Evolutionary conservation across 2,329 filamentous ascomycete species (phyloP).

Genomic region (Clarireedia homoeocarpa): DNA sequence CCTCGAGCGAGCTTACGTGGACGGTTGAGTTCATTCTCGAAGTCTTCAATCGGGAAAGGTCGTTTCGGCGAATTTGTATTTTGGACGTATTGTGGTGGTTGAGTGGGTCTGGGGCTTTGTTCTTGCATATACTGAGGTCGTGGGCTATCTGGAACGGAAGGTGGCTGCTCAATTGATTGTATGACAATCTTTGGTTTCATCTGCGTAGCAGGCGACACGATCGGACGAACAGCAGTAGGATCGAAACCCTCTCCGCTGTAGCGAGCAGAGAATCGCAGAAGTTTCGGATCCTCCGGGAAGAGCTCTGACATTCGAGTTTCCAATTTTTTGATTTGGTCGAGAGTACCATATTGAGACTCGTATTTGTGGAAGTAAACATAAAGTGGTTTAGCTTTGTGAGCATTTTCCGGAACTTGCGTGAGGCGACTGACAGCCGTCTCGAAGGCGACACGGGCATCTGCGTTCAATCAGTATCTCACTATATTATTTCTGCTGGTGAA

Average conservation of each 20-base stretch:
- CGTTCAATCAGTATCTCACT: conserved; percentile 15
- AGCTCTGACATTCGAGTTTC: conserved; percentile 89
- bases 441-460: conserved; percentile 91
- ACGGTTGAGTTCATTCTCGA: conserved; percentile 60
- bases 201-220: conserved; percentile 75
- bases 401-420: conserved; percentile 65
- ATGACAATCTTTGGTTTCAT: conserved; percentile 56
- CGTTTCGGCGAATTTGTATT: conserved; percentile 33
- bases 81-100: conserved; percentile 24
- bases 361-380: conserved; percentile 93
- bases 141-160: conserved; percentile 34
- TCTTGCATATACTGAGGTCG: conserved; percentile 24
- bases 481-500: neutral
- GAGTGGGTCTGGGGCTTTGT: conserved; percentile 27
- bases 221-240: conserved; percentile 70
- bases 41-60: conserved; percentile 51
- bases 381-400: conserved; percentile 71
- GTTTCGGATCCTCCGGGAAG: conserved; percentile 79
- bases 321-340: conserved; percentile 81
- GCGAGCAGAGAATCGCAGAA: conserved; percentile 68
- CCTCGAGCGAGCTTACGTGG: conserved; percentile 82
- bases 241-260: conserved; percentile 71
- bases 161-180: conserved; percentile 45
- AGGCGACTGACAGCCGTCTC: conserved; percentile 86
- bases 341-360: conserved; percentile 88